phyloP scores from a whole-genome alignment of 169 alveolate genomes.

The Plasmodium relictum region DNA sequence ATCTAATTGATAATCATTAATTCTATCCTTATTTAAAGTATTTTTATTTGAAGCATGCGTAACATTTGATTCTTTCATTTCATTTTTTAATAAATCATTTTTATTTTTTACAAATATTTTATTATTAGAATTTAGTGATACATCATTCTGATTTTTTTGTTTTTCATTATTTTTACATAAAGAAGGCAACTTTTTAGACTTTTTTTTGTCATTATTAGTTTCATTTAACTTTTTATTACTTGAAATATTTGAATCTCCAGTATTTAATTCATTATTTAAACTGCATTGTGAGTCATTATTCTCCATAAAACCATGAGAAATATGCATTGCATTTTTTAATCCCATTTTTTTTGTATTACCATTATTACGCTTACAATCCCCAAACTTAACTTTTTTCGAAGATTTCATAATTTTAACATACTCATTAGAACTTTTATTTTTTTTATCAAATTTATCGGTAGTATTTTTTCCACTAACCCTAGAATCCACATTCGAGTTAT shows the following conservation, averaged over 20 bases:
- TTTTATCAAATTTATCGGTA: slow-evolving; percentile 3
- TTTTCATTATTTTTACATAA: too few species aligned
- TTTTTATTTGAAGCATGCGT: neutral
- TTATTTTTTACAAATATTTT: neutral
- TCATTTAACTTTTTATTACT: neutral
- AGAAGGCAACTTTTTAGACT: neutral
- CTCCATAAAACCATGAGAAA: neutral
- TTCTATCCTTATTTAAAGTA: too few species aligned
- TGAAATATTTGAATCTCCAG: too few species aligned
- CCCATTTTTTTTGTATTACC: neutral
- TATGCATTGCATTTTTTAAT: neutral
- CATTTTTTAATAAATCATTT: neutral
- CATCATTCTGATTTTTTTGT: too few species aligned
- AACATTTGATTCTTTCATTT: slow-evolving; percentile 1
- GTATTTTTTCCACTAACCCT: neutral
- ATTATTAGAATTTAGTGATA: too few species aligned
- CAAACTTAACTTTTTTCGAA: neutral
- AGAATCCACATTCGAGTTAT: too few species aligned
- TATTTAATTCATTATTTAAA: too few species aligned
- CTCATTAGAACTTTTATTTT: neutral
- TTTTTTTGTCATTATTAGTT: neutral
- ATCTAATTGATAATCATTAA: neutral
- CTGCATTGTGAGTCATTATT: neutral
- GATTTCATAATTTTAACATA: neutral
- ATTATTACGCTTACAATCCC: neutral